Conservation (phyloP, 768 basidiomycete genomes). For the Boletus fagicola region DNA sequence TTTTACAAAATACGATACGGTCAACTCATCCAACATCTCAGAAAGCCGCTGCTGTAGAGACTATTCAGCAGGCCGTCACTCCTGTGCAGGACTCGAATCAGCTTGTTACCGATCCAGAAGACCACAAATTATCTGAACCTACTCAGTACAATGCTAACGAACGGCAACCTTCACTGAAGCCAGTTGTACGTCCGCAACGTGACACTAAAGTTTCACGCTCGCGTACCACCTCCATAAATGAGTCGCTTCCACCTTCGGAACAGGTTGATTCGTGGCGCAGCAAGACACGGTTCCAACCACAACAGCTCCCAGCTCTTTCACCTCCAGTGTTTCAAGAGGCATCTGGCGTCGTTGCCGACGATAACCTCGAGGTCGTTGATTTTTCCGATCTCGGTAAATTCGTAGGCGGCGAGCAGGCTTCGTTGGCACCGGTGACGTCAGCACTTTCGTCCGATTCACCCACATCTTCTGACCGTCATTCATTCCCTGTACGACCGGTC, state of each 20-base stretch:
- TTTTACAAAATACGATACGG: slow-evolving; percentile 6
- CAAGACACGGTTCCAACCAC: slow-evolving; percentile 35
- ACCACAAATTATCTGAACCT: slow-evolving; percentile 1
- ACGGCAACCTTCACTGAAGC: slow-evolving; percentile 37
- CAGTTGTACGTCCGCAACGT: slow-evolving; percentile 24
- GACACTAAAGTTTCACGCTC: slow-evolving; percentile 10
- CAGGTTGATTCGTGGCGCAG: slow-evolving; percentile 68
- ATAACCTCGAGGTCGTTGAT: slow-evolving; percentile 76
- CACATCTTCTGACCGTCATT: slow-evolving; percentile 17
- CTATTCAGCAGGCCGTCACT: slow-evolving; percentile 49
- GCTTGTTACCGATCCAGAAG: slow-evolving; percentile 6
- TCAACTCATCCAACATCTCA: slow-evolving; percentile 16
- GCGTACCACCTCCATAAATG: slow-evolving; percentile 15
- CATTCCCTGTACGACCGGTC: slow-evolving; percentile 45
- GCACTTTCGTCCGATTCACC: slow-evolving; percentile 21
- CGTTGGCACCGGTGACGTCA: slow-evolving; percentile 8
- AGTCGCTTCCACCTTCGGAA: slow-evolving; percentile 28
- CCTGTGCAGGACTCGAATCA: slow-evolving; percentile 13
- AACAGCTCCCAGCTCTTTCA: slow-evolving; percentile 34
- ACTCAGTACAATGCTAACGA: slow-evolving; percentile 20
- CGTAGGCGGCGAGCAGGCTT: slow-evolving; percentile 41
- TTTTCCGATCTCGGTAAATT: slow-evolving; percentile 76
- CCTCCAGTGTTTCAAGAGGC: slow-evolving; percentile 34
- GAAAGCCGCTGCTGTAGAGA: slow-evolving; percentile 40
- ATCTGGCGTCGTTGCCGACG: slow-evolving; percentile 47